These are phyloP conservation scores for Pezicula radicicola DNA, from an alignment of 2,329 filamentous ascomycete genomes.

Conservation along the genomic window DNA sequence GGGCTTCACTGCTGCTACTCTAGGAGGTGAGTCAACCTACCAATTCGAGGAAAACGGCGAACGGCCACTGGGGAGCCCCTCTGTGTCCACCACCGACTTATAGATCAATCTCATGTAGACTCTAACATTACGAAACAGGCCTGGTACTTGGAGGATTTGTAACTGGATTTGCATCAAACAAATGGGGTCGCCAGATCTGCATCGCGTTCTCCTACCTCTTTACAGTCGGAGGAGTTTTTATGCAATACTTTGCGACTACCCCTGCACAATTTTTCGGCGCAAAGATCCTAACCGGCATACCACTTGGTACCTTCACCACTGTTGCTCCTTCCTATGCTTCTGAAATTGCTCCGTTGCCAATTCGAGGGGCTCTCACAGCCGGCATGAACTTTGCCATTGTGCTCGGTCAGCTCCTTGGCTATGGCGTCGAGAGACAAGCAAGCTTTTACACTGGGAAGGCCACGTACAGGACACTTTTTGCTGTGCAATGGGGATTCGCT, in stretches of 20 bases:
- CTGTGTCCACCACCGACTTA: background rate
- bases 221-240: conserved; percentile 16
- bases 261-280: conserved; percentile 11
- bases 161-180: background rate
- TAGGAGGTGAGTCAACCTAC: background rate
- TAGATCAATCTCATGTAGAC: background rate
- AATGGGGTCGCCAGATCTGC: conserved; percentile 5
- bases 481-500: conserved; percentile 30
- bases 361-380: conserved; percentile 47
- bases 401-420: conserved; percentile 43
- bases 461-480: conserved; percentile 27
- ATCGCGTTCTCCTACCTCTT: conserved; percentile 1
- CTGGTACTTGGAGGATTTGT: conserved; percentile 4
- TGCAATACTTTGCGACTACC: conserved; percentile 18
- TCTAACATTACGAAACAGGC: background rate
- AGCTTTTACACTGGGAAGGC: conserved; percentile 19
- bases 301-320: conserved; percentile 47
- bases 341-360: conserved; percentile 49
- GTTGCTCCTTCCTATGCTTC: conserved; percentile 32
- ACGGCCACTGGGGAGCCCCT: no score
- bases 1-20: conserved; percentile 37
- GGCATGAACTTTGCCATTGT: conserved; percentile 52
- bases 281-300: conserved; percentile 36
- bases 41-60: no score
- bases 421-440: conserved; percentile 35